Evolutionary conservation across 306 rosid genomes (phyloP).

Genomic region (Vigna hirtella): DNA sequence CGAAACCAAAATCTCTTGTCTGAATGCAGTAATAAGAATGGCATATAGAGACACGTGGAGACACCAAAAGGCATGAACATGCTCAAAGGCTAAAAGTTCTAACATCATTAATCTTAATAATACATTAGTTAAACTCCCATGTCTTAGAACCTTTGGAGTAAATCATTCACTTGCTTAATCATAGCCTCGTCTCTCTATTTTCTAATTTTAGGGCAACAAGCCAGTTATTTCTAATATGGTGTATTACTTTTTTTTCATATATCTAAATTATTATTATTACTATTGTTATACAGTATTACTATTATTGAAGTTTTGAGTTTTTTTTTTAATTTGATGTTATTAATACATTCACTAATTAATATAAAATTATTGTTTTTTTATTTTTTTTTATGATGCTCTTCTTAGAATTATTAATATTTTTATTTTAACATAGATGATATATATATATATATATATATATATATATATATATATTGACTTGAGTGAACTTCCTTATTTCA

Average conservation of each 20-base stretch:
- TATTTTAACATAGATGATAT: no score
- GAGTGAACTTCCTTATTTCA: no score
- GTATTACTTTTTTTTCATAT: conserved; percentile 3
- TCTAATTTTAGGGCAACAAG: background rate
- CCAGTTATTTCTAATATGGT: background rate
- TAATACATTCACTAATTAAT: background rate
- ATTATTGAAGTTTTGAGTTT: background rate
- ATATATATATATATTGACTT: no score
- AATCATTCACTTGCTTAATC: conserved; percentile 17
- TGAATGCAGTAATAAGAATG: background rate
- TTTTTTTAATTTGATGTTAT: background rate
- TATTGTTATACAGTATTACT: background rate
- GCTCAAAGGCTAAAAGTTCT: conserved; percentile 17
- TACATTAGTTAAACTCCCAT: background rate
- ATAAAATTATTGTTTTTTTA: no score
- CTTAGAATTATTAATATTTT: no score
- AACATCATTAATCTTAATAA: background rate
- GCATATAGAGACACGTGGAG: conserved; percentile 5
- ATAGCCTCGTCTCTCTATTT: background rate
- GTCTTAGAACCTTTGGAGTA: conserved; percentile 11
- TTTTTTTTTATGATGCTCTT: no score
- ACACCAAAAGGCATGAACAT: conserved; percentile 30
- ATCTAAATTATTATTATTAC: background rate
- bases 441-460: no score
- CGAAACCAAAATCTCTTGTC: conserved; percentile 34